These are phyloP conservation scores for Zalaria sp. DNA, from an alignment of 2,329 filamentous ascomycete species.

Conservation along the genomic window DNA sequence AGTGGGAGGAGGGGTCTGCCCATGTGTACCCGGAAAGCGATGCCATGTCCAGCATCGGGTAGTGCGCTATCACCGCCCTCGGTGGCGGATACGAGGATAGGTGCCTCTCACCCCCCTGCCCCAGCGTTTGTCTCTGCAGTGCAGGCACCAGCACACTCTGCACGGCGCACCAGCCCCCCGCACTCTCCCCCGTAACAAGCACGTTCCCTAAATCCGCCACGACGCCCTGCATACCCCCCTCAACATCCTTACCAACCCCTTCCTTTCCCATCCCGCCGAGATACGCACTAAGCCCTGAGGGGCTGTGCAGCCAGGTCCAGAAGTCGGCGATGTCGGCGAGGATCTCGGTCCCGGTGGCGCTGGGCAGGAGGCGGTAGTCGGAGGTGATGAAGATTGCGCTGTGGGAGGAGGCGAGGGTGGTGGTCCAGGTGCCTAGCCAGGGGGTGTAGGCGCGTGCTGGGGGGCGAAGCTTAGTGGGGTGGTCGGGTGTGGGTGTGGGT, in stretches of 20 bases:
- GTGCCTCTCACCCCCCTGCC: too few relatives aligned
- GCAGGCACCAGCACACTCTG: slow-evolving; percentile 12
- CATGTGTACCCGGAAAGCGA: not conserved
- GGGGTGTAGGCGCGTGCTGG: too few relatives aligned
- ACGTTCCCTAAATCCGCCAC: slow-evolving; percentile 14
- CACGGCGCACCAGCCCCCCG: slow-evolving; percentile 24
- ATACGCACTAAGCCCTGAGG: not conserved
- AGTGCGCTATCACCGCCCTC: slow-evolving; percentile 16
- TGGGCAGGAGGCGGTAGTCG: slow-evolving; percentile 39
- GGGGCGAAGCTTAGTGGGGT: too few relatives aligned
- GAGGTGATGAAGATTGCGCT: slow-evolving; percentile 32
- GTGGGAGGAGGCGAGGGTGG: slow-evolving; percentile 24
- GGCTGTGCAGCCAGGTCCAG: slow-evolving; percentile 29
- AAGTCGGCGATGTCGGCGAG: slow-evolving; percentile 33
- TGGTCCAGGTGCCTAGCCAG: slow-evolving; percentile 14
- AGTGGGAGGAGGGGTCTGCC: not conserved
- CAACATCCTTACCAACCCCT: too few relatives aligned
- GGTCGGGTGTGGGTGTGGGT: not conserved
- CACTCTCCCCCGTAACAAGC: slow-evolving; percentile 21
- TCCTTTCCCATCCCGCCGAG: too few relatives aligned
- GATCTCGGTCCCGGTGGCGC: slow-evolving; percentile 31
- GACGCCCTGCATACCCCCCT: not conserved
- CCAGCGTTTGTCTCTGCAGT: not conserved
- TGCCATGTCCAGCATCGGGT: slow-evolving; percentile 18
- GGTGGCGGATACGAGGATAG: slow-evolving; percentile 8